Evolutionary conservation across 352 stramenopile species (phyloP), one percentile per base, ranked within the genome.

Genomic region (Phytophthora hybrid): DNA sequence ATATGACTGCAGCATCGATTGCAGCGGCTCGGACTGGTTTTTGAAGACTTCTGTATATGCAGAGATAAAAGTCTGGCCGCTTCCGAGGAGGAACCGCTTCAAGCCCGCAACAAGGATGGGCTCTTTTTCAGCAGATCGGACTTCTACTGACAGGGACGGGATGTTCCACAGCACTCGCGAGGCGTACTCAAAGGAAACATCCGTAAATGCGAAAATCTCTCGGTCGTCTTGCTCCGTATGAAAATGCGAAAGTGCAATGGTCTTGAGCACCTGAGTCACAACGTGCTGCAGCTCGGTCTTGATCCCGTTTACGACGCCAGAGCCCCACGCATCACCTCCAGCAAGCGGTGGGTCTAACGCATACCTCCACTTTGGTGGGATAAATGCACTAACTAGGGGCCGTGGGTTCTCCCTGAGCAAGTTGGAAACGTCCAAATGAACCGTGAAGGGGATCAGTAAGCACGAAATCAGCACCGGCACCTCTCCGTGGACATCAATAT

Each of bases 191-290:
- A 96, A 94, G 34, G 84, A 85, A 18, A 95, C 87, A 62, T 95
- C 88, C 3, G 89, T 93, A 54, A 90, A 96, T 13, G 89, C 87
- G 61, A 94, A 94, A 9, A 96, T 81, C 64, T 90, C 82, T 21
- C 78, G 49, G 10, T 76, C 53, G 53, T 92, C 81, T 57, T 75
- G 79, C 26, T 94, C 78, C 5, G 89, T 85, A 44, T 90, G 85
- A 58, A 94, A 83, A 63, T 93, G 78, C 1, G 87, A 92, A 13
- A 96, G 77, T 44, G 74, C 87, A 64, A 96, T 90, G 1, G 87
- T 93, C 62, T 90, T 88, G 26, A 96, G 60, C 32, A 96, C 85
- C 59, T 91, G 79, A 13, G 57, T 75, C 21, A 94, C 74, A 21
- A 94, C 66, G 39, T 67, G 76, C 51, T 92, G 77, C 8, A 94